Evolutionary conservation across 805 yeast genomes (phyloP), one percentile per base, ranked within the genome.

Genomic region (Candida patagonica): DNA sequence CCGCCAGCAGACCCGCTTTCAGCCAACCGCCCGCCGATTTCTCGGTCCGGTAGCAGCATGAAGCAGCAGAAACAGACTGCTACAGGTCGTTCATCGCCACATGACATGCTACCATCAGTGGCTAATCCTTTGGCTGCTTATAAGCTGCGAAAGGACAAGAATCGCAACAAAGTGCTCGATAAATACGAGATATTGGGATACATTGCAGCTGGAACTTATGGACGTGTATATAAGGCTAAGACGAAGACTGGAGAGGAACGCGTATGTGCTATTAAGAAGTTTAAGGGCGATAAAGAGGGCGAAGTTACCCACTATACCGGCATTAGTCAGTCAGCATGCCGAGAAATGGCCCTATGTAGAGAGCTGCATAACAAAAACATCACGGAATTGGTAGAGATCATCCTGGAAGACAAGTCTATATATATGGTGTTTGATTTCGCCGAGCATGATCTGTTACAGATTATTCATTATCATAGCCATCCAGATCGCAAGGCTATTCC

Each of bases 151-250:
- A 73, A 74, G 53, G 95, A 86, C 55, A 59, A 71, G 20, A 61
- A 73, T 10, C 63, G 95, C 38, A 69, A 74, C 23, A 77, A 83
- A 2, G 95, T 92, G 2, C 63, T 86, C n/a, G 79, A 80, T 38
- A 81, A 80, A 51, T 92, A 88, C 61, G 88, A 81, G 46, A 80
- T 92, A 44, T 62, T 87, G 13, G 98, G 98, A 0, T 92, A 92
- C 60, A 92, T 92, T 43, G 98, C 98, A 1, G 96, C 98, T 0
- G 98, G 98, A 29, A 92, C 98, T 0, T 92, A 92, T 60, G 98
- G 98, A 42, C 40, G 86, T 43, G 95, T 86, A 17, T 92, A 87
- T 65, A 89, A 92, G 57, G 97, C 96, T 6, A 73, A 73, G 45
- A 69, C 78, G 6, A 57, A 55, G 57, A 60, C 49, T 45, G 57